Conservation (phyloP, 2,329 filamentous ascomycete species). For the Sphaerulina populicola region DNA sequence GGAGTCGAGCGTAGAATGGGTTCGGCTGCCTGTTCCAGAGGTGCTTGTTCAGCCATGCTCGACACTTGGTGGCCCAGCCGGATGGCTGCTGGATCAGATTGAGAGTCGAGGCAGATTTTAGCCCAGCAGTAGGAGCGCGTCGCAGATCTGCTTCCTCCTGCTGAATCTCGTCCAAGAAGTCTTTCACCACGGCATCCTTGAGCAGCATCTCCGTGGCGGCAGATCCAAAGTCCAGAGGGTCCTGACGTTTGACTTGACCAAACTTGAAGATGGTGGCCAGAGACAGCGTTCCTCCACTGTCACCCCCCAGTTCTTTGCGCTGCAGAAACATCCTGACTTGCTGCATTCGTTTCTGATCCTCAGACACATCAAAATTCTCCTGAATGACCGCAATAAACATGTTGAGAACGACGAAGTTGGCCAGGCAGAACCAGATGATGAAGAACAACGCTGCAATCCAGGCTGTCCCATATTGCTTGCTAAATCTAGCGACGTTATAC, state of each 20-base stretch:
- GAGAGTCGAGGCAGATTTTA: constrained; percentile 13
- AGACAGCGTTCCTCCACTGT: constrained; percentile 61
- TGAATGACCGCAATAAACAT: constrained; percentile 99
- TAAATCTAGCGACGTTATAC: constrained; percentile 68
- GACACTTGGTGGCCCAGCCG: constrained; percentile 21
- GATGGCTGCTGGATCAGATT: constrained; percentile 17
- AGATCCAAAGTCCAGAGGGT: constrained; percentile 84
- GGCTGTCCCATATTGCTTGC: constrained; percentile 58
- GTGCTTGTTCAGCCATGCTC: constrained; percentile 23
- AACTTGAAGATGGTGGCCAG: constrained; percentile 57
- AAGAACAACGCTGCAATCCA: constrained; percentile 91
- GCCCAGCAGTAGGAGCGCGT: constrained; percentile 15
- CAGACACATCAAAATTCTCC: constrained; percentile 96
- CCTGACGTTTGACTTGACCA: constrained; percentile 57
- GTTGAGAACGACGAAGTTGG: constrained; percentile 92
- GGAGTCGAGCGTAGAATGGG: constrained; percentile 83
- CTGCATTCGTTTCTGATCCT: constrained; percentile 93
- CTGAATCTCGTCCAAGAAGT: constrained; percentile 73
- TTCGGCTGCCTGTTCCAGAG: constrained; percentile 60
- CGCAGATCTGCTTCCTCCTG: constrained; percentile 16
- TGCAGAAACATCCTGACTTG: constrained; percentile 94
- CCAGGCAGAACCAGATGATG: constrained; percentile 89
- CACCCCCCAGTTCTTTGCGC: constrained; percentile 70
- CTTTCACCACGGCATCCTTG: constrained; percentile 88
- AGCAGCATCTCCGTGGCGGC: constrained; percentile 92